phyloP scores from a whole-genome alignment of 2,329 filamentous ascomycete genomes.

The Trichoderma simmonsii region DNA sequence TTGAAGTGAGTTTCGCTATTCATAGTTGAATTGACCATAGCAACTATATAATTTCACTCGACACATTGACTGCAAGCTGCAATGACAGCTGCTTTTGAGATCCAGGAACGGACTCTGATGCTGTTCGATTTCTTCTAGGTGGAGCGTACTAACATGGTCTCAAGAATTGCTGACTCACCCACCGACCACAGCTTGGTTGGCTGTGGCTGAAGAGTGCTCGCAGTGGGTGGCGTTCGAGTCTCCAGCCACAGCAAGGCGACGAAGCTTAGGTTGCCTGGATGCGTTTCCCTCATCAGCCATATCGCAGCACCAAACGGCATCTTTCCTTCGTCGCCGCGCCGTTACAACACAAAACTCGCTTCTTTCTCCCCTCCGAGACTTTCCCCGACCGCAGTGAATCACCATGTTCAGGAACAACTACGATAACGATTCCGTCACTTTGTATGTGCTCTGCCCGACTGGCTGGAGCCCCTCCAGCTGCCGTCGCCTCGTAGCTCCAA shows the following conservation, averaged over 20 bases:
- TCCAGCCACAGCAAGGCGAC: constrained; percentile 29
- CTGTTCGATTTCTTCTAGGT: background rate
- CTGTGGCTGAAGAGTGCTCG: constrained; percentile 23
- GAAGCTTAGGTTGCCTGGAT: constrained; percentile 39
- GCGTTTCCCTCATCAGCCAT: constrained; percentile 17
- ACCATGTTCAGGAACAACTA: constrained; percentile 99
- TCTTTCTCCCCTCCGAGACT: constrained; percentile 7
- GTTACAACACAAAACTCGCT: constrained; percentile 7
- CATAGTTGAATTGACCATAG: background rate
- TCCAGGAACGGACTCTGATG: background rate
- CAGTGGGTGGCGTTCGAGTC: background rate
- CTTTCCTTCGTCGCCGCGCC: constrained; percentile 6
- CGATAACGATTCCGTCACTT: constrained; percentile 99
- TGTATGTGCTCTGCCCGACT: constrained; percentile 58
- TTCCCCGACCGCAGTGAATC: constrained; percentile 26
- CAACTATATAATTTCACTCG: background rate
- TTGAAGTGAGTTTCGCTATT: background rate
- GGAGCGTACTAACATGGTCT: background rate
- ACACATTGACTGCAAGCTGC: background rate
- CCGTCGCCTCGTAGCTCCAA: constrained; percentile 10
- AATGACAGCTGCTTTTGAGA: background rate
- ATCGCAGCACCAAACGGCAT: constrained; percentile 6
- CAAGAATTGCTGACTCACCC: background rate
- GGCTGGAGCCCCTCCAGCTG: background rate
- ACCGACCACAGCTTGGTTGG: background rate